Conservation (phyloP, 1,284 basidiomycete genomes). For the Takashimella koratensis region DNA sequence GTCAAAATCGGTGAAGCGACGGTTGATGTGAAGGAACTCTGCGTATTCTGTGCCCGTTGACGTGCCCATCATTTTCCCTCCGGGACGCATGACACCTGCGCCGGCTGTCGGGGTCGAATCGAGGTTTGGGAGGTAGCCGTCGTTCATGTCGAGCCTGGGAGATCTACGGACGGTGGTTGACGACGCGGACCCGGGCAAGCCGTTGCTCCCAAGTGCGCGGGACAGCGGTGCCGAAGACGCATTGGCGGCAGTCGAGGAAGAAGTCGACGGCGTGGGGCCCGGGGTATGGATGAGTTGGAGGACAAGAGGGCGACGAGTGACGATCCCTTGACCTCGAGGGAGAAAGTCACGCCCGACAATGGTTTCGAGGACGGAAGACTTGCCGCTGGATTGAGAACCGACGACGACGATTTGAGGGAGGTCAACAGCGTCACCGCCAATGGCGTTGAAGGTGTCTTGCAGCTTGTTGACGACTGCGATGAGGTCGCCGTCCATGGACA, state of each 20-base stretch:
- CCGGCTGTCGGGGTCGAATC: constrained; percentile 23
- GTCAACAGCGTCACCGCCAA: constrained; percentile 57
- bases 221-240: background rate
- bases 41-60: constrained; percentile 72
- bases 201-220: background rate
- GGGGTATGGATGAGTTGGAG: constrained; percentile 92
- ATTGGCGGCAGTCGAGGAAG: background rate
- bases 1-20: constrained; percentile 89
- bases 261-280: constrained; percentile 10
- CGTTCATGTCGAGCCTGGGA: constrained; percentile 17
- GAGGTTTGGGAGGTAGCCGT: constrained; percentile 39
- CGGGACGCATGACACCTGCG: constrained; percentile 32
- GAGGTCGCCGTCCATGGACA: constrained; percentile 83
- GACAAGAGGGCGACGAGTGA: constrained; percentile 84
- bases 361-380: constrained; percentile 57
- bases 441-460: constrained; percentile 58
- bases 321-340: constrained; percentile 92
- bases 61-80: constrained; percentile 33
- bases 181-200: background rate
- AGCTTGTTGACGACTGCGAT: constrained; percentile 95
- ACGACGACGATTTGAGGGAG: constrained; percentile 50
- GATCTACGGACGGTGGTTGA: constrained; percentile 7
- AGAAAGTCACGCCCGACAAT: constrained; percentile 96
- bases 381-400: constrained; percentile 55
- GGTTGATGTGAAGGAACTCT: constrained; percentile 95